phyloP scores from a whole-genome alignment of 2,329 filamentous ascomycete genomes.

The Diplodia mutila region DNA sequence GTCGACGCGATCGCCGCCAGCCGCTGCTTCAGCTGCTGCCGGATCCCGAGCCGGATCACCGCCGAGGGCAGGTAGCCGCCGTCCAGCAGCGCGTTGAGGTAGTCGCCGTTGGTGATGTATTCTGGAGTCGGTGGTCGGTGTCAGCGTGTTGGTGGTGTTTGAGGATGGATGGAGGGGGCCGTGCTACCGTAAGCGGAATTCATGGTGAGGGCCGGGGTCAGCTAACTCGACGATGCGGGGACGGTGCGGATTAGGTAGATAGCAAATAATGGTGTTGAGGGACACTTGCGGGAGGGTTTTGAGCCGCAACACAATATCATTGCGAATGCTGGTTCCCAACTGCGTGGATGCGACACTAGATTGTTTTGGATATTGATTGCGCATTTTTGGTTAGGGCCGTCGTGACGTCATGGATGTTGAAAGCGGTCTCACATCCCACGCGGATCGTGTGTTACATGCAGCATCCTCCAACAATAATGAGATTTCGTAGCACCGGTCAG shows the following conservation, averaged over 20 bases:
- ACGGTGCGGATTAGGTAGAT: not conserved
- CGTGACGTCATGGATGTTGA: constrained; percentile 12
- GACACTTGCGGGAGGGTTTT: not conserved
- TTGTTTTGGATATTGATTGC: constrained; percentile 21
- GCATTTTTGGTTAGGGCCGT: constrained; percentile 16
- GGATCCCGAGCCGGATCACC: constrained; percentile 67
- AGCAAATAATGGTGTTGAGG: constrained; percentile 9
- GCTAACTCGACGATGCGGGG: not conserved
- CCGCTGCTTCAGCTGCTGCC: constrained; percentile 66
- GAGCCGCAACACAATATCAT: constrained; percentile 13
- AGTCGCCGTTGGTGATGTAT: constrained; percentile 17
- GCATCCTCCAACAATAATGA: not conserved
- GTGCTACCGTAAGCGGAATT: constrained; percentile 12
- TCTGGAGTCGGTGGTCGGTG: not conserved
- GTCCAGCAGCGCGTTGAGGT: constrained; percentile 56
- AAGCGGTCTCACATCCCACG: not conserved
- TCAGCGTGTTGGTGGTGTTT: not conserved
- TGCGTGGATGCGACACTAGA: constrained; percentile 2
- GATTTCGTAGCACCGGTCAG: too few species aligned
- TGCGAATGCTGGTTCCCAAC: not conserved
- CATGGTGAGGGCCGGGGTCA: not conserved
- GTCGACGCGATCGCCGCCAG: constrained; percentile 59
- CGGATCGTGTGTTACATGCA: not conserved
- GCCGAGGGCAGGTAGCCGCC: constrained; percentile 66
- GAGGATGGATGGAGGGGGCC: not conserved